Conservation (phyloP, 805 yeast species). For the Torulaspora delbrueckii region DNA sequence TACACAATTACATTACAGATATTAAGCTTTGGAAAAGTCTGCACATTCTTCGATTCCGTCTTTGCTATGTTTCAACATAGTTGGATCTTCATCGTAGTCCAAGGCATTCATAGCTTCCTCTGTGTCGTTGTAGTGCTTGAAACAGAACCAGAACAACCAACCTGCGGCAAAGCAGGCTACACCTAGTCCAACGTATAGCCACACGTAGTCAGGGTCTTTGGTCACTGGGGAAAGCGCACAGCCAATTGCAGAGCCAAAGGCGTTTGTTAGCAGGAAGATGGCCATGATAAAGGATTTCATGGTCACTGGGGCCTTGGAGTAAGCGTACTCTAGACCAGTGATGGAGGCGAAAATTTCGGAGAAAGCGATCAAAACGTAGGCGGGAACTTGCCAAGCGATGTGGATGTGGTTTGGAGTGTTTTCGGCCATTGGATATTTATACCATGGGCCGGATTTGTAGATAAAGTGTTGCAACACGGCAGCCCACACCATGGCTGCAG, state of each 20-base stretch:
- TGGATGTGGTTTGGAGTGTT: slow-evolving; percentile 41
- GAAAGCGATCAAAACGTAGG: slow-evolving; percentile 66
- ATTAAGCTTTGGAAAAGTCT: slow-evolving; percentile 2
- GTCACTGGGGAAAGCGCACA: slow-evolving; percentile 66
- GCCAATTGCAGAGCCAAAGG: slow-evolving; percentile 74
- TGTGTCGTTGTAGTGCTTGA: slow-evolving; percentile 48
- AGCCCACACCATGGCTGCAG: slow-evolving; percentile 67
- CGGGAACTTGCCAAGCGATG: slow-evolving; percentile 61
- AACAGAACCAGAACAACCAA: slow-evolving; percentile 53
- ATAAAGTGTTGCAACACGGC: slow-evolving; percentile 69
- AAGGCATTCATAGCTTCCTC: slow-evolving; percentile 57
- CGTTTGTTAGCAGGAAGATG: slow-evolving; percentile 60
- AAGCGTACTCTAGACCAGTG: slow-evolving; percentile 81
- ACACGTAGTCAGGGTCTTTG: slow-evolving; percentile 61
- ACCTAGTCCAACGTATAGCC: slow-evolving; percentile 65
- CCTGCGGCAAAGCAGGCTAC: slow-evolving; percentile 58
- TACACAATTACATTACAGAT: neutral
- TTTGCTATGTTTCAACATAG: slow-evolving; percentile 5
- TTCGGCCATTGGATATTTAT: slow-evolving; percentile 50
- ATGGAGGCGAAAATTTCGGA: slow-evolving; percentile 76
- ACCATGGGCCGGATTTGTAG: slow-evolving; percentile 71
- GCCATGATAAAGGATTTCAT: slow-evolving; percentile 45
- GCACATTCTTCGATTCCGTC: slow-evolving; percentile 4
- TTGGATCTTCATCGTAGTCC: slow-evolving; percentile 34
- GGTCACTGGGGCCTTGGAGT: slow-evolving; percentile 70